Evolutionary conservation across 1,284 basidiomycete genomes (phyloP).

Genomic region (Fomitopsis palustris): DNA sequence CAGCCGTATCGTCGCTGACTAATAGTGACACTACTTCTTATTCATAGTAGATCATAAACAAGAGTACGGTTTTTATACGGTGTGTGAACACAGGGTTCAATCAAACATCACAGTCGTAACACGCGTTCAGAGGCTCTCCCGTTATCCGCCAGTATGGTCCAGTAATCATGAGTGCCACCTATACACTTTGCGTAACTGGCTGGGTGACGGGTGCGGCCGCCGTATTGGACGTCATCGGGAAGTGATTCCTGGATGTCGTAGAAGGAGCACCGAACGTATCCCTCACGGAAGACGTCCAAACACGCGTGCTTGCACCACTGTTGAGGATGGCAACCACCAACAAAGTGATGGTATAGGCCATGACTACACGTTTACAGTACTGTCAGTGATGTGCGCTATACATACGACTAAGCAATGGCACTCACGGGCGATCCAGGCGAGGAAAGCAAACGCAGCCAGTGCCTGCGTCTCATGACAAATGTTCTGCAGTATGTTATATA

Average conservation of each 20-base stretch:
- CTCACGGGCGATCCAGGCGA: conserved; percentile 18
- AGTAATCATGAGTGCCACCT: no score
- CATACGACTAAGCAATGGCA: background rate
- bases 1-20: no score
- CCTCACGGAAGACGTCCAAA: conserved; percentile 17
- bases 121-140: background rate
- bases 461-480: conserved; percentile 20
- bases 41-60: no score
- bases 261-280: background rate
- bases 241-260: background rate
- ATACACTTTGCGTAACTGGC: background rate
- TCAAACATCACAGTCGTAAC: background rate
- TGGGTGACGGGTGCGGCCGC: background rate
- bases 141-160: background rate
- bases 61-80: no score
- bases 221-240: conserved; percentile 1
- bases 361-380: no score
- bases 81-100: no score
- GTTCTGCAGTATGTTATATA: conserved; percentile 10
- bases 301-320: conserved; percentile 9
- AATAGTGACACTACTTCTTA: no score
- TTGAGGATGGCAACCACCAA: conserved; percentile 15
- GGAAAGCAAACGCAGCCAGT: conserved; percentile 19
- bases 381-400: no score
- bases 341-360: conserved; percentile 15